phyloP scores from a whole-genome alignment of 2,329 filamentous ascomycete genomes.

The Tolypocladium sp. region DNA sequence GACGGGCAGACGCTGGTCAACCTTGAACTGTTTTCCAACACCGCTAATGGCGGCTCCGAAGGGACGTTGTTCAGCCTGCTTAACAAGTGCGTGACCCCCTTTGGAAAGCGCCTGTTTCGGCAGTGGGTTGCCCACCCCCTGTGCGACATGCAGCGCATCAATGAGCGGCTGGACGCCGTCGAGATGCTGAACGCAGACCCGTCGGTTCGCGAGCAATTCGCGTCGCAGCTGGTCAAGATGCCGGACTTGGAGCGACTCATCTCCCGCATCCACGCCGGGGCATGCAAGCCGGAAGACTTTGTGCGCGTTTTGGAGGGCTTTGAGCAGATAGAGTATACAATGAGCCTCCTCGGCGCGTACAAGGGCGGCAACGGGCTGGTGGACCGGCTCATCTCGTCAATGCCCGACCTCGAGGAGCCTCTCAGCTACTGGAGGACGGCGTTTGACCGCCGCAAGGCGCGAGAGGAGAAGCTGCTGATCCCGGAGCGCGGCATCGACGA shows the following conservation, averaged over 20 bases:
- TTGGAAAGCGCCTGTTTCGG: constrained; percentile 90
- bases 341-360: constrained; percentile 66
- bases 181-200: constrained; percentile 83
- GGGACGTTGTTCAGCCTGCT: constrained; percentile 86
- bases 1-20: constrained; percentile 97
- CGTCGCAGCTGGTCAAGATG: constrained; percentile 79
- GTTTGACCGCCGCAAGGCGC: constrained; percentile 75
- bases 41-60: constrained; percentile 72
- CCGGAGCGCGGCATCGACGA: constrained; percentile 82
- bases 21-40: constrained; percentile 93
- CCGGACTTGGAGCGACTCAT: constrained; percentile 91
- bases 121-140: constrained; percentile 97
- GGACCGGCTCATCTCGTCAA: constrained; percentile 69
- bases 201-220: constrained; percentile 76
- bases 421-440: constrained; percentile 84
- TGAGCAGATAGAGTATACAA: constrained; percentile 94
- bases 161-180: constrained; percentile 87
- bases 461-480: constrained; percentile 71
- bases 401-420: constrained; percentile 72
- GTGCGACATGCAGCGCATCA: constrained; percentile 78
- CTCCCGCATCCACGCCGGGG: constrained; percentile 84
- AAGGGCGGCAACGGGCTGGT: constrained; percentile 75
- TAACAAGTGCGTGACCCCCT: constrained; percentile 91
- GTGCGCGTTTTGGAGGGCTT: constrained; percentile 90
- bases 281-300: constrained; percentile 88